Conservation (phyloP, 2,329 filamentous ascomycete genomes). For the Talaromyces sp. region DNA sequence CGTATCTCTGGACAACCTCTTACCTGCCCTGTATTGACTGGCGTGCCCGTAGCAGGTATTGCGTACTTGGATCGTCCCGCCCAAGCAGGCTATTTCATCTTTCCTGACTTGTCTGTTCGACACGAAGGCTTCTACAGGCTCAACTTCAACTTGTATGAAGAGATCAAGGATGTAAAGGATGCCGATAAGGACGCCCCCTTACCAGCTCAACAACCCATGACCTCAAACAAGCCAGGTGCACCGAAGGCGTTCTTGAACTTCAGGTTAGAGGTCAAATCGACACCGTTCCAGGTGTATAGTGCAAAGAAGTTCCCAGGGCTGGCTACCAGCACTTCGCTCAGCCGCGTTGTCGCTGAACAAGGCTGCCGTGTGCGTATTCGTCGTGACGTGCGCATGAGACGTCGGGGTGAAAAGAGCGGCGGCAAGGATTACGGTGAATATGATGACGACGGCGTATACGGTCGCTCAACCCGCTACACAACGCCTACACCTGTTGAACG, state of each 20-base stretch:
- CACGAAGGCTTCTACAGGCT: conserved; percentile 92
- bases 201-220: conserved; percentile 27
- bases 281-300: conserved; percentile 82
- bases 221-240: conserved; percentile 36
- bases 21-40: conserved; percentile 77
- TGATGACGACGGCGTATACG: conserved; percentile 51
- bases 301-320: conserved; percentile 98
- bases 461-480: conserved; percentile 41
- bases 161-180: conserved; percentile 80
- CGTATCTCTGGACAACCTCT: conserved; percentile 64
- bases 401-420: conserved; percentile 65
- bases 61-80: conserved; percentile 85
- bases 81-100: conserved; percentile 87
- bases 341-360: conserved; percentile 89
- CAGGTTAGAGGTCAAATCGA: conserved; percentile 83
- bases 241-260: conserved; percentile 65
- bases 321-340: conserved; percentile 80
- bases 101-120: conserved; percentile 90
- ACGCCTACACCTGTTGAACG: conserved; percentile 51
- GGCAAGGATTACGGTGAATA: conserved; percentile 64
- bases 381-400: conserved; percentile 87
- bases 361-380: conserved; percentile 94
- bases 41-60: conserved; percentile 91
- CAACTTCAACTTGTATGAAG: conserved; percentile 88
- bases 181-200: conserved; percentile 55